These are phyloP conservation scores for Corymbia maculata DNA, from an alignment of 345 rosid species.

Conservation along the genomic window DNA sequence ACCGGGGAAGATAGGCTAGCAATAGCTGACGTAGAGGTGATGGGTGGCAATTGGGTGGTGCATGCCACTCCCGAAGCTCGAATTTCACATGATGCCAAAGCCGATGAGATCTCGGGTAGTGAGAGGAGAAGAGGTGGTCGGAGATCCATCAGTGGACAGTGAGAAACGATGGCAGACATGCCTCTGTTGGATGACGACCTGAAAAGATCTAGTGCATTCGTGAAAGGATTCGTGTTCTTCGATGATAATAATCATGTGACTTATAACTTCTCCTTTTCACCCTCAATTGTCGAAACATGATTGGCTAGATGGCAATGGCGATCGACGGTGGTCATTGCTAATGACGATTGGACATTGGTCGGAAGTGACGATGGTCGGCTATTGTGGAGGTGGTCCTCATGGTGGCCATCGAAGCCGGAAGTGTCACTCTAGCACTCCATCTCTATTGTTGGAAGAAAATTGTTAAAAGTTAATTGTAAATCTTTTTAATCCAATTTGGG, in stretches of 20 bases:
- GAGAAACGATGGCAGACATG: background rate
- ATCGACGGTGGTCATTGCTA: background rate
- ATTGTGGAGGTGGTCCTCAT: background rate
- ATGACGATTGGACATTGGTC: background rate
- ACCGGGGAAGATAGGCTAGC: background rate
- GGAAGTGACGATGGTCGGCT: background rate
- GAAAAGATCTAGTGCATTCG: background rate
- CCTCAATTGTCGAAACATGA: background rate
- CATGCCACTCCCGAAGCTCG: background rate
- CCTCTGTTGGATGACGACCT: background rate
- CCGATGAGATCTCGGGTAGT: background rate
- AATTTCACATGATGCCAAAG: background rate
- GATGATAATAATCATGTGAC: background rate
- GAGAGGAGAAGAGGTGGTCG: background rate
- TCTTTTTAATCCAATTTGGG: background rate
- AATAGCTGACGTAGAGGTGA: background rate
- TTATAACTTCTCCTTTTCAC: background rate
- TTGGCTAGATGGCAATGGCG: accelerated
- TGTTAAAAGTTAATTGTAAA: background rate
- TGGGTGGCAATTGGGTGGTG: background rate
- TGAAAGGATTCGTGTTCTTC: background rate
- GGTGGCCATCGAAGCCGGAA: background rate
- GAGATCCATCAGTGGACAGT: background rate
- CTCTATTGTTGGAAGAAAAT: background rate
- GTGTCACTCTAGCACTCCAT: background rate